A percentile compares a stretch with the other conserved stretches of the same genome.
Conservation (phyloP, 2,329 filamentous ascomycete species). For the Phialophora verrucosa region DNA sequence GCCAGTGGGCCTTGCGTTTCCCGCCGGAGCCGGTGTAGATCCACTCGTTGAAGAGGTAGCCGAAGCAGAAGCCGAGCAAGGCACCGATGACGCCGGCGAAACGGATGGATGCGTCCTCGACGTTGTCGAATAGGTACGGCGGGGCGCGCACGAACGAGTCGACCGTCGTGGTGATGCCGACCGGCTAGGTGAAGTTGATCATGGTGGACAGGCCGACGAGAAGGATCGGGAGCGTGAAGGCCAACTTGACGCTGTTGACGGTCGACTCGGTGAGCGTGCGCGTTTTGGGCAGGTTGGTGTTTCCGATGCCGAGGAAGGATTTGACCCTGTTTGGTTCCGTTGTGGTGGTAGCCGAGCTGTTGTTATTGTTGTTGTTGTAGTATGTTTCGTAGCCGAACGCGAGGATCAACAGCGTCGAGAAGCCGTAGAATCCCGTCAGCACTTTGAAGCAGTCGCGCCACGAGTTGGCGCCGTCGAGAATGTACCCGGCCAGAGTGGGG, state of each 20-base stretch:
- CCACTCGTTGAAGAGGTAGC: conserved; percentile 47
- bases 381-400: conserved; percentile 45
- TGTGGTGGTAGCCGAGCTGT: conserved; percentile 6
- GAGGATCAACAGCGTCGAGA: conserved; percentile 46
- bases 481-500: conserved; percentile 48
- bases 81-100: conserved; percentile 47
- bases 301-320: conserved; percentile 44
- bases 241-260: conserved; percentile 43
- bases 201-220: conserved; percentile 41
- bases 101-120: conserved; percentile 47
- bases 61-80: conserved; percentile 44
- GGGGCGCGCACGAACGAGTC: conserved; percentile 44
- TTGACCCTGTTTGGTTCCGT: conserved; percentile 33
- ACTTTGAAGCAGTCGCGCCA: conserved; percentile 47
- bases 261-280: conserved; percentile 40
- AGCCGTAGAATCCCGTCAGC: conserved; percentile 46
- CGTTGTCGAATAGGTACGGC: conserved; percentile 46
- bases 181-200: conserved; percentile 49
- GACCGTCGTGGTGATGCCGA: conserved; percentile 48
- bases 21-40: conserved; percentile 39
- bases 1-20: conserved; percentile 39
- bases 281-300: conserved; percentile 42
- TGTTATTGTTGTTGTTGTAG: conserved; percentile 37
- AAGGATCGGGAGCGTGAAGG: conserved; percentile 23
- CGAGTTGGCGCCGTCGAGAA: conserved; percentile 41